A percentile compares a stretch with the other conserved stretches of the same genome.
phyloP scores from a whole-genome alignment of 176 grass and related monocot genomes.

The Bromus sterilis region DNA sequence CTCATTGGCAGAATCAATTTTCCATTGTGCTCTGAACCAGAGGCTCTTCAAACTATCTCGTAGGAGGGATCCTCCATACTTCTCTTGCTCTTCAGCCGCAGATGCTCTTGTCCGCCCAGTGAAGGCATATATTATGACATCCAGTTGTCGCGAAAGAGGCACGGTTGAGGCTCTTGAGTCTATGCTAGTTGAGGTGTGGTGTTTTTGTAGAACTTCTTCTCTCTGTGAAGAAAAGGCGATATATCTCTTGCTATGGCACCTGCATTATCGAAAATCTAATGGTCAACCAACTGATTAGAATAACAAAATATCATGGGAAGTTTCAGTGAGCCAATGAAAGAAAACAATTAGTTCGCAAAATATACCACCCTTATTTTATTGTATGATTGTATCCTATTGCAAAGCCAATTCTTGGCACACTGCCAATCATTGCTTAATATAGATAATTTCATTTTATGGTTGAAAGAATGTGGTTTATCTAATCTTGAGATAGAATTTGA shows the following conservation, averaged over 20 bases:
- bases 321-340: background rate
- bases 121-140: slow-evolving; percentile 98
- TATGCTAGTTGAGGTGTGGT: slow-evolving; percentile 96
- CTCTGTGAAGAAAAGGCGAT: background rate
- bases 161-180: slow-evolving; percentile 89
- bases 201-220: slow-evolving; percentile 24
- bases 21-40: slow-evolving; percentile 95
- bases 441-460: background rate
- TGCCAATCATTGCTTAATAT: background rate
- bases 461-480: background rate
- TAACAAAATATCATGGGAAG: background rate
- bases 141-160: slow-evolving; percentile 87
- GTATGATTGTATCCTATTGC: background rate
- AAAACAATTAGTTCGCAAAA: background rate
- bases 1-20: slow-evolving; percentile 90
- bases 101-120: slow-evolving; percentile 80
- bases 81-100: slow-evolving; percentile 91
- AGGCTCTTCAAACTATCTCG: slow-evolving; percentile 98
- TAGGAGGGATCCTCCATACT: slow-evolving; percentile 79
- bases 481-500: slow-evolving; percentile 9
- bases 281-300: background rate
- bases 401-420: background rate
- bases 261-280: background rate
- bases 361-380: background rate
- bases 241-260: background rate